Evolutionary conservation across 2,329 filamentous ascomycete genomes (phyloP).

Genomic region (Didymella arachidicola): DNA sequence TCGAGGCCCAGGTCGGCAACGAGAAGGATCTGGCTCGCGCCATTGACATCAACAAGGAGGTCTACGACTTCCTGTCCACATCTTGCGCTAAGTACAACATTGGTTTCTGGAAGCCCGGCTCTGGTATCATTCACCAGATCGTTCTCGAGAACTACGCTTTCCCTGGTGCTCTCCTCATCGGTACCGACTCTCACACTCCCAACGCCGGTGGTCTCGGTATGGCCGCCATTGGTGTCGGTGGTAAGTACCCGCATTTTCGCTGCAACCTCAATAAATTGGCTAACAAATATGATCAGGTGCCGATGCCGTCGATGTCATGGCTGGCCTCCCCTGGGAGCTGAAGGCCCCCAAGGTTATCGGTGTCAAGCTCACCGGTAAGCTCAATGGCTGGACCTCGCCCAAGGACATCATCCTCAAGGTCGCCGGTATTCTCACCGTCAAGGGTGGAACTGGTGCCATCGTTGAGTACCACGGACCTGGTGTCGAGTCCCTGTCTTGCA

Average conservation of each 20-base stretch:
- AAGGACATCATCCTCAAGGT: slow-evolving; percentile 99
- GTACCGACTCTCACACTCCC: slow-evolving; percentile 97
- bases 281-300: slow-evolving; percentile 62
- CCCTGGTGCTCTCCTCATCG: slow-evolving; percentile 96
- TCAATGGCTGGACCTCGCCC: slow-evolving; percentile 90
- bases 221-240: slow-evolving; percentile 94
- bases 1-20: slow-evolving; percentile 94
- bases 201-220: slow-evolving; percentile 97
- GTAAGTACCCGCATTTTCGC: slow-evolving; percentile 12
- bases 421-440: slow-evolving; percentile 94
- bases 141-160: slow-evolving; percentile 99
- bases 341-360: slow-evolving; percentile 98
- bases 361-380: slow-evolving; percentile 88
- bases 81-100: slow-evolving; percentile 99
- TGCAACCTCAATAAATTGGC: neutral
- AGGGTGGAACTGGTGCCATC: slow-evolving; percentile 94
- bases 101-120: slow-evolving; percentile 98
- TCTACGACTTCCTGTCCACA: slow-evolving; percentile 94
- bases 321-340: slow-evolving; percentile 94
- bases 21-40: slow-evolving; percentile 92
- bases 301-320: slow-evolving; percentile 98
- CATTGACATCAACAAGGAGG: slow-evolving; percentile 95
- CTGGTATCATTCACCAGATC: slow-evolving; percentile 99
- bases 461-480: slow-evolving; percentile 80
- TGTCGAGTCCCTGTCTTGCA: slow-evolving; percentile 75